Evolutionary conservation across 495 filamentous ascomycete species (phyloP).

Genomic region (Aspergillus leporis): DNA sequence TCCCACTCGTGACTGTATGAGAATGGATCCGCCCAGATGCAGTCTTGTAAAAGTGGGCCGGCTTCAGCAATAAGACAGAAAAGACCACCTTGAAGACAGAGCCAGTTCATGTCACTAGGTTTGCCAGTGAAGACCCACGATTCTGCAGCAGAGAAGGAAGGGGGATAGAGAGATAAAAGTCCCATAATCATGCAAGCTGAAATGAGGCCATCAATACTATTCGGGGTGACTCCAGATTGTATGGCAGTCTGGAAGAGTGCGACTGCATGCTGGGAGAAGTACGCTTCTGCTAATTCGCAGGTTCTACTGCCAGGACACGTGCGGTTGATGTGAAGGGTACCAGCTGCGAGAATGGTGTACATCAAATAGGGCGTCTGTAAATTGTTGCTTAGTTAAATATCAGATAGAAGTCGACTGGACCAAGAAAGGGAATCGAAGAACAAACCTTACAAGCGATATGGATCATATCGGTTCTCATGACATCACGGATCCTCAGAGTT

Average conservation of each 20-base stretch:
- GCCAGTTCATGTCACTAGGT: conserved; percentile 41
- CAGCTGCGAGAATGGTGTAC: conserved; percentile 45
- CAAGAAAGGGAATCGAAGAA: no score
- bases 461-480: conserved; percentile 41
- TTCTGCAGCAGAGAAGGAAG: conserved; percentile 34
- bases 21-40: conserved; percentile 39
- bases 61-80: conserved; percentile 32
- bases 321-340: conserved; percentile 41
- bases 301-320: conserved; percentile 21
- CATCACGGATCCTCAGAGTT: conserved; percentile 26
- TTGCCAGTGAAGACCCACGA: conserved; percentile 44
- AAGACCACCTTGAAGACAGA: conserved; percentile 41
- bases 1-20: conserved; percentile 22
- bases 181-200: conserved; percentile 44
- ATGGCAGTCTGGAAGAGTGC: conserved; percentile 31
- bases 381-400: not conserved
- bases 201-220: conserved; percentile 39
- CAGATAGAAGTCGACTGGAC: no score
- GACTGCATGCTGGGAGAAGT: conserved; percentile 42
- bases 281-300: conserved; percentile 37
- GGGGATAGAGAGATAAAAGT: conserved; percentile 34
- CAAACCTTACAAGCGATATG: conserved; percentile 40
- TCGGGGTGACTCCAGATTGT: conserved; percentile 21
- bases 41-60: conserved; percentile 28
- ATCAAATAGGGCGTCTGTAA: conserved; percentile 42